Evolutionary conservation across 805 yeast genomes (phyloP).

Genomic region (Nadsonia fulvescens): DNA sequence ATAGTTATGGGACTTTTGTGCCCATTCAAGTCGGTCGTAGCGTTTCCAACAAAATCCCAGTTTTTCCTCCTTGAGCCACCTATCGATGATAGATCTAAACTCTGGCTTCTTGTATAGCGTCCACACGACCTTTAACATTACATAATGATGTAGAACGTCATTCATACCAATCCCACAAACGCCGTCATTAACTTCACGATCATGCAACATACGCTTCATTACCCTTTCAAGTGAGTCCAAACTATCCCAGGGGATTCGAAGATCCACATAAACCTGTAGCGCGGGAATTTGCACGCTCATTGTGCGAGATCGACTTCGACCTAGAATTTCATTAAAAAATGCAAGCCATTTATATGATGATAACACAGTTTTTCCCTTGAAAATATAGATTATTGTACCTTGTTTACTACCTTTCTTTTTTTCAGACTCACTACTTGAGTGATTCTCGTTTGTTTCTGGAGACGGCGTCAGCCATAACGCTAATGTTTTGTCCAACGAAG

Average conservation of each 20-base stretch:
- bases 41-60: conserved; percentile 44
- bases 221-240: conserved; percentile 5
- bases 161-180: conserved; percentile 1
- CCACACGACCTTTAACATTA: conserved; percentile 22
- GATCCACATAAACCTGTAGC: conserved; percentile 25
- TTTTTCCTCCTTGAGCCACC: conserved; percentile 9
- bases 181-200: not conserved
- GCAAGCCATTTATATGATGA: conserved; percentile 48
- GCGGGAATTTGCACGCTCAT: conserved; percentile 29
- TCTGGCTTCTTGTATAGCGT: conserved; percentile 16
- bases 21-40: conserved; percentile 65
- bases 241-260: conserved; percentile 27
- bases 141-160: conserved; percentile 14
- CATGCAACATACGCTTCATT: conserved; percentile 2
- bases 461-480: conserved; percentile 25
- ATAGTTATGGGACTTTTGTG: too few species aligned
- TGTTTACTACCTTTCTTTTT: conserved; percentile 8
- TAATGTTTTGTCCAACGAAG: conserved; percentile 52
- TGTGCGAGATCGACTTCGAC: conserved; percentile 16
- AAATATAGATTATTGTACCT: conserved; percentile 27
- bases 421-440: conserved; percentile 5
- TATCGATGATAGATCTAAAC: conserved; percentile 6
- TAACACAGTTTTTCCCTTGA: conserved; percentile 34
- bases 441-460: too few species aligned
- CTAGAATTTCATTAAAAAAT: conserved; percentile 32